Conservation (phyloP, 108 stramenopile genomes). For the Epithemia pelagica region DNA sequence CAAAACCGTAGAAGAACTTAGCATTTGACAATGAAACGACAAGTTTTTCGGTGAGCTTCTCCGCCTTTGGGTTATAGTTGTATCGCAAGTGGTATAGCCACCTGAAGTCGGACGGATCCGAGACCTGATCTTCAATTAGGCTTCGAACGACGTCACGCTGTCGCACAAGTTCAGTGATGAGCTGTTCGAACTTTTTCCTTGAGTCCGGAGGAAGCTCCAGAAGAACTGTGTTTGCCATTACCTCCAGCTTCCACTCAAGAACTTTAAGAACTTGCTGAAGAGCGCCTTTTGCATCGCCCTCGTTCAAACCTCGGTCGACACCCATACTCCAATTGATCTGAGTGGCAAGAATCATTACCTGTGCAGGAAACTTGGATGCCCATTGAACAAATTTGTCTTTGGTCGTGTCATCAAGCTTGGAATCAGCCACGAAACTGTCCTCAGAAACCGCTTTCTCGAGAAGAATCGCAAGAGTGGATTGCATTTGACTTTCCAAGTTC, state of each 20-base stretch:
- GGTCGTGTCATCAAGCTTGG: constrained; percentile 16
- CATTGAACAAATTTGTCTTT: constrained; percentile 73
- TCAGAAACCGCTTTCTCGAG: constrained; percentile 73
- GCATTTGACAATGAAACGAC: constrained; percentile 90
- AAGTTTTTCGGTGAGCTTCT: constrained; percentile 68
- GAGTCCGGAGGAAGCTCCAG: constrained; percentile 75
- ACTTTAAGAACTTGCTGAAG: constrained; percentile 34
- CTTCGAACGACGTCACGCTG: constrained; percentile 92
- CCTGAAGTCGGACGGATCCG: constrained; percentile 66
- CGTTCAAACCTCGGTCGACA: constrained; percentile 71
- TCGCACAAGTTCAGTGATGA: constrained; percentile 97
- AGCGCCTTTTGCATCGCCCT: constrained; percentile 32
- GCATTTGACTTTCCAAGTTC: constrained; percentile 85
- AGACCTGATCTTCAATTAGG: constrained; percentile 68
- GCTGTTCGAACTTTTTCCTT: constrained; percentile 95
- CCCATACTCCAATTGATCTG: constrained; percentile 89
- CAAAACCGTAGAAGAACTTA: constrained; percentile 93
- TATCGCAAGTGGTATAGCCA: constrained; percentile 94
- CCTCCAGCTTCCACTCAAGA: constrained; percentile 71
- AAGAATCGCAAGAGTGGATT: constrained; percentile 81
- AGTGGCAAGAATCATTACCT: constrained; percentile 91
- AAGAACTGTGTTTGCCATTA: constrained; percentile 91
- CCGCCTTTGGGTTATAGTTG: constrained; percentile 70
- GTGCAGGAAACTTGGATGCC: constrained; percentile 88
- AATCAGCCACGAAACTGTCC: constrained; percentile 32